Evolutionary conservation across 2,329 filamentous ascomycete species (phyloP).

Genomic region (Sporothrix schenckii): DNA sequence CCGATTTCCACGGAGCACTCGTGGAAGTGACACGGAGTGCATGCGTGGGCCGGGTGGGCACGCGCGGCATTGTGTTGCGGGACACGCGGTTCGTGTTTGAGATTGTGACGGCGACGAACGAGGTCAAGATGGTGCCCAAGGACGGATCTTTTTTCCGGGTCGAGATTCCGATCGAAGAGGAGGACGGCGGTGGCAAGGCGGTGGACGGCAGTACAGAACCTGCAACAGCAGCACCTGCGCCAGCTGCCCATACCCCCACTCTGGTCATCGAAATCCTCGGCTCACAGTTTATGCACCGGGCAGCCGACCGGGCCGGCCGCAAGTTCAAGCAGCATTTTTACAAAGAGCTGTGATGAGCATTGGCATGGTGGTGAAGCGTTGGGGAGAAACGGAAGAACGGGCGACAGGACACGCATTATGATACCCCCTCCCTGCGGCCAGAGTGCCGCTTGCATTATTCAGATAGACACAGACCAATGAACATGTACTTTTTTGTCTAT

Average conservation of each 20-base stretch:
- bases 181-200: constrained; percentile 23
- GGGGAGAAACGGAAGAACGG: not conserved
- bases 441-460: constrained; percentile 7
- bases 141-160: constrained; percentile 86
- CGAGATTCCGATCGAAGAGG: constrained; percentile 55
- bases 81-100: constrained; percentile 88
- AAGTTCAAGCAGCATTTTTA: constrained; percentile 89
- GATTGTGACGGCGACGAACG: constrained; percentile 71
- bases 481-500: not conserved
- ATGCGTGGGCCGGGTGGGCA: constrained; percentile 79
- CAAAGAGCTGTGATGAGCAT: constrained; percentile 63
- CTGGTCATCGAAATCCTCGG: constrained; percentile 84
- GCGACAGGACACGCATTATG: not conserved
- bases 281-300: constrained; percentile 79
- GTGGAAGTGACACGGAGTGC: constrained; percentile 80
- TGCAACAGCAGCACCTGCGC: not conserved
- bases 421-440: constrained; percentile 20
- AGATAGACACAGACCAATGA: not conserved
- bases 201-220: not conserved
- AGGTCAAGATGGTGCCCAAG: constrained; percentile 81
- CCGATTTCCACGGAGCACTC: constrained; percentile 87
- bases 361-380: too few relatives aligned
- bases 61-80: constrained; percentile 83
- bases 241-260: constrained; percentile 32
- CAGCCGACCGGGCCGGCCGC: constrained; percentile 82